phyloP scores from a whole-genome alignment of 257 asterid genomes.

The Linderniella brevidens region DNA sequence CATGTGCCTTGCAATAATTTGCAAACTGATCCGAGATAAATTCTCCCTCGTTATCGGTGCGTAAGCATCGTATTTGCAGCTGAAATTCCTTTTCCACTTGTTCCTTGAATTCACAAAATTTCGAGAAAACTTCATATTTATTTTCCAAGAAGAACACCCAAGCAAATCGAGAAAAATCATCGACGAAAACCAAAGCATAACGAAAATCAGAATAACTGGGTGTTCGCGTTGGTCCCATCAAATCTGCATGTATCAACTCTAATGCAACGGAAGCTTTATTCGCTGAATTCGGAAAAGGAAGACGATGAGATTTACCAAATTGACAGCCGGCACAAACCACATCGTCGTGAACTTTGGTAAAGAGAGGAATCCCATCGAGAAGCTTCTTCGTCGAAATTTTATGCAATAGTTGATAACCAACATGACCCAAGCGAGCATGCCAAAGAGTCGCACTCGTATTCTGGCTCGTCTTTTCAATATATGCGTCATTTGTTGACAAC shows the following conservation, averaged over 20 bases:
- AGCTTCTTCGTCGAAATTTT: background rate
- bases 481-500: conserved; percentile 1
- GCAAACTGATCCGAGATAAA: background rate
- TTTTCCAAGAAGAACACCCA: conserved; percentile 13
- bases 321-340: background rate
- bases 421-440: background rate
- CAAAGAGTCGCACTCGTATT: background rate
- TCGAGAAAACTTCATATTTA: conserved; percentile 9
- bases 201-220: background rate
- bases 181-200: background rate
- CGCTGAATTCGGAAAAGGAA: background rate
- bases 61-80: conserved; percentile 3
- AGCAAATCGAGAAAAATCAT: conserved; percentile 1
- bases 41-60: conserved; percentile 9
- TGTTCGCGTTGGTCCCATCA: background rate
- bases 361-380: background rate
- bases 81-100: conserved; percentile 7
- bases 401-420: background rate
- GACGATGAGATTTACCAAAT: conserved; percentile 1
- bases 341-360: background rate
- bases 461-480: conserved; percentile 1
- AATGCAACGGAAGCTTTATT: background rate
- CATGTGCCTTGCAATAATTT: conserved; percentile 1
- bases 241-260: background rate
- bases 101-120: conserved; percentile 9